phyloP scores from a whole-genome alignment of 192 early-diverging fungal species.

The Entomortierella lignicola region DNA sequence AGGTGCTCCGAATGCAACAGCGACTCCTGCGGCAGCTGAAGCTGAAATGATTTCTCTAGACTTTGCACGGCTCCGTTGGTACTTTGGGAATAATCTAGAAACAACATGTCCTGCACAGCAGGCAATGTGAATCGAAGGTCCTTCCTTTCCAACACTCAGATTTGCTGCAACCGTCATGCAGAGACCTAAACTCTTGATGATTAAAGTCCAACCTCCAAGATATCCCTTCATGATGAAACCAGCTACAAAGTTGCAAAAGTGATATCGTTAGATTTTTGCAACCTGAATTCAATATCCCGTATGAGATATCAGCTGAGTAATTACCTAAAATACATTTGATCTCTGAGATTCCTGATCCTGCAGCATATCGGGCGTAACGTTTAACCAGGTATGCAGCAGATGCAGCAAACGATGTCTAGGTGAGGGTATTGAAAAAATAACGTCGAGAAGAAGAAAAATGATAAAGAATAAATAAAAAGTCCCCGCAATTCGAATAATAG shows the following conservation, averaged over 20 bases:
- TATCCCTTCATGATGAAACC: constrained; percentile 96
- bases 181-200: constrained; percentile 92
- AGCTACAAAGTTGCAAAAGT: constrained; percentile 53
- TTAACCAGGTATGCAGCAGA: constrained; percentile 81
- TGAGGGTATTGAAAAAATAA: too few relatives aligned
- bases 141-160: constrained; percentile 94
- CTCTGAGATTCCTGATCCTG: constrained; percentile 94
- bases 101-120: constrained; percentile 93
- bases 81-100: constrained; percentile 81
- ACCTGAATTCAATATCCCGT: too few relatives aligned
- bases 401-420: constrained; percentile 75
- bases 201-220: constrained; percentile 89
- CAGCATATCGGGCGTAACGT: constrained; percentile 87
- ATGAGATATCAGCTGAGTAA: too few relatives aligned
- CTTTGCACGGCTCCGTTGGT: constrained; percentile 79
- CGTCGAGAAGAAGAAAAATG: too few relatives aligned
- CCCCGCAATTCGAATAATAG: too few relatives aligned
- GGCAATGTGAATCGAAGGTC: constrained; percentile 95
- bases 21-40: constrained; percentile 95
- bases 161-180: constrained; percentile 91
- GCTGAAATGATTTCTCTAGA: constrained; percentile 87
- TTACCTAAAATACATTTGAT: constrained; percentile 84
- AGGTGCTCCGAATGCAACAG: constrained; percentile 97
- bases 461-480: too few relatives aligned
- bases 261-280: too few relatives aligned